These are phyloP conservation scores for Clohesyomyces aquaticus DNA, from an alignment of 495 filamentous ascomycete genomes.

Conservation along the genomic window DNA sequence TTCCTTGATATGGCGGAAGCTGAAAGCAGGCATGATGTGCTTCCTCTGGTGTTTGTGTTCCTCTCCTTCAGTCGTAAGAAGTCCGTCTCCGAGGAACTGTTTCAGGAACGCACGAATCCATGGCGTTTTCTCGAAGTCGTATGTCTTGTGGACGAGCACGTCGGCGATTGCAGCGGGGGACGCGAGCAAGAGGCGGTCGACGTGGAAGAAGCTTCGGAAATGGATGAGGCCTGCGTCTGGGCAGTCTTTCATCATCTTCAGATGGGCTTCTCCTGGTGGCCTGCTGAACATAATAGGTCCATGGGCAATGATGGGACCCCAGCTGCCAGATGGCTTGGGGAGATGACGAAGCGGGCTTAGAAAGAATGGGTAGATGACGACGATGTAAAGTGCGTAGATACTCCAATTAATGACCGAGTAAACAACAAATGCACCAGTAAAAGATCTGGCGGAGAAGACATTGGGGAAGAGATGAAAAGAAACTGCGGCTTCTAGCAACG, in stretches of 20 bases:
- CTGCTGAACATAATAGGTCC: constrained; percentile 33
- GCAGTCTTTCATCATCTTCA: constrained; percentile 36
- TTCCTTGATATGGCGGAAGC: constrained; percentile 46
- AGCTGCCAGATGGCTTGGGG: constrained; percentile 21
- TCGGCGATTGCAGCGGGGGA: constrained; percentile 42
- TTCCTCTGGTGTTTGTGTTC: constrained; percentile 47
- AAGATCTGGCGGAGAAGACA: neutral
- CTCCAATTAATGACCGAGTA: constrained; percentile 20
- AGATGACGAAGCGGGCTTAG: constrained; percentile 40
- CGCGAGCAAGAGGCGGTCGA: constrained; percentile 38
- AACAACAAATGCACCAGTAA: constrained; percentile 19
- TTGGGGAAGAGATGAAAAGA: constrained; percentile 19
- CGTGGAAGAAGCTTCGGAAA: constrained; percentile 41
- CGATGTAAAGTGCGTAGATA: constrained; percentile 7
- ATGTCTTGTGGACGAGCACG: constrained; percentile 47
- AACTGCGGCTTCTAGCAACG: constrained; percentile 20
- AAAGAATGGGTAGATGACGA: constrained; percentile 38
- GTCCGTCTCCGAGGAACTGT: constrained; percentile 43
- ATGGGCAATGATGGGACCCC: constrained; percentile 36
- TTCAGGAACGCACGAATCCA: constrained; percentile 46
- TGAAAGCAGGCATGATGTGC: constrained; percentile 45
- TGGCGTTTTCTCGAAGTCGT: constrained; percentile 59
- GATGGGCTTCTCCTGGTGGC: constrained; percentile 24
- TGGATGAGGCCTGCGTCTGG: constrained; percentile 44
- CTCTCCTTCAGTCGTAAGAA: constrained; percentile 46